Base-by-base conservation (phyloP, 768 basidiomycete genomes). In the Galerina marginata region DNA sequence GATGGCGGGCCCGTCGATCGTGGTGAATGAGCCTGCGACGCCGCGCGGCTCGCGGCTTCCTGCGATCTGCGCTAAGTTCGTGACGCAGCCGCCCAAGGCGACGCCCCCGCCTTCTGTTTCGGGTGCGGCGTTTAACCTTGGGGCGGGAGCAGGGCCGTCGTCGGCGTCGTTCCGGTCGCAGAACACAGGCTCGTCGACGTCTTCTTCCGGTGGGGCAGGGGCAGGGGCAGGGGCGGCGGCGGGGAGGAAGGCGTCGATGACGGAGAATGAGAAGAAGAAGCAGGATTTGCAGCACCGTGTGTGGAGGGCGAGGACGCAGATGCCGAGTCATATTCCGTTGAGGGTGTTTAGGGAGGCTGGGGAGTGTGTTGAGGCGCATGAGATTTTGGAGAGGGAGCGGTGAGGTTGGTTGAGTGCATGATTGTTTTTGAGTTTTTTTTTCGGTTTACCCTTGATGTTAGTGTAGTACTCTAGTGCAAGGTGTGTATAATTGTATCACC, bases 321-420 rank as follows among this genome's bases (percentile, higher is more conserved):
- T 91, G 67, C 88, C 90, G 4, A 65, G 72, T 33, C 76, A 84
- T 63, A 78, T 92, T 9, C 72, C 76, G 16, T 71, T 93, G 67
- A 81, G 90, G 54, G 71, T 93, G 26, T 94, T 94, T 70, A 81
- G 85, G 65, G 72, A 84, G 43, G 88, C 92, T 9, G 74, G 66
- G 62, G 90, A 94, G 66, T 93, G 91, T 69, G 77, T 82, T 14
- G 92, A 93, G 72, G 83, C 80, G 23, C 74, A 74, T 39, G 74
- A 78, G 48, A 76, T 85, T 58, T 67, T 86, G 51, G 66, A 62
- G 69, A 74, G 29, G 38, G 55, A 25, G 1, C 37, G 20, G n/a
- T 7, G 46, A 15, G 47, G 9, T 2, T 15, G 14, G 26, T 6
- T 51, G 50, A 4, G n/a, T 51, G 36, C n/a, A 9, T n/a, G n/a